Conservation (phyloP, 768 basidiomycete genomes). For the Boletus edulis region DNA sequence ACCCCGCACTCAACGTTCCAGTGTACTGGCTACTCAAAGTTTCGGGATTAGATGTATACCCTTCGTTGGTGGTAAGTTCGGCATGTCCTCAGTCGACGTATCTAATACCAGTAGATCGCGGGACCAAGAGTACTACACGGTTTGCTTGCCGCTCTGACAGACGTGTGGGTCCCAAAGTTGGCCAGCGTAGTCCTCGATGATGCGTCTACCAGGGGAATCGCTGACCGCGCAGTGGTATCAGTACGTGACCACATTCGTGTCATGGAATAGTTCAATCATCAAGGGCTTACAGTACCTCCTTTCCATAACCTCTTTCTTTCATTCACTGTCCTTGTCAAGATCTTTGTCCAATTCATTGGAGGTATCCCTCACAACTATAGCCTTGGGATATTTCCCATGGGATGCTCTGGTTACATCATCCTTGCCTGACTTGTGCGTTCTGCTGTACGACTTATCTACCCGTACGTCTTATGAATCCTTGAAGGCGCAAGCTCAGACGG, state of each 20-base stretch:
- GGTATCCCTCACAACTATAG: constrained; percentile 77
- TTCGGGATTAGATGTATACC: constrained; percentile 48
- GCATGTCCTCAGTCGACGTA: background rate
- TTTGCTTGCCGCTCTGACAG: constrained; percentile 72
- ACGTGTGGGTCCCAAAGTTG: constrained; percentile 68
- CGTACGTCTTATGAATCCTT: constrained; percentile 31
- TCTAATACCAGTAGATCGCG: constrained; percentile 47
- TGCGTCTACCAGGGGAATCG: constrained; percentile 35
- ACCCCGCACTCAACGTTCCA: constrained; percentile 79
- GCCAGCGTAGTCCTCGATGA: constrained; percentile 56
- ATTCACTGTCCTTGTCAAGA: constrained; percentile 78
- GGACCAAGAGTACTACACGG: constrained; percentile 80
- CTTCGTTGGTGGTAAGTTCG: constrained; percentile 59
- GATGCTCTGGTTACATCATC: constrained; percentile 35
- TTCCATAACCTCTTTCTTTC: constrained; percentile 84
- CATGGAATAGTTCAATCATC: background rate
- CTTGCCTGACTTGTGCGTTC: constrained; percentile 19
- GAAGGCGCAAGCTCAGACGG: constrained; percentile 30
- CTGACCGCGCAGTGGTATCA: constrained; percentile 42
- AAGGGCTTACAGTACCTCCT: constrained; percentile 57
- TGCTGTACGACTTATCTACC: background rate
- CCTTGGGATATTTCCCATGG: constrained; percentile 80
- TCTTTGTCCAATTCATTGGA: constrained; percentile 93
- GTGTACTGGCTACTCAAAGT: constrained; percentile 69
- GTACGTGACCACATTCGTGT: constrained; percentile 45